Base-by-base conservation (phyloP, 2,329 filamentous ascomycete genomes). In the Xylogone sp. region DNA sequence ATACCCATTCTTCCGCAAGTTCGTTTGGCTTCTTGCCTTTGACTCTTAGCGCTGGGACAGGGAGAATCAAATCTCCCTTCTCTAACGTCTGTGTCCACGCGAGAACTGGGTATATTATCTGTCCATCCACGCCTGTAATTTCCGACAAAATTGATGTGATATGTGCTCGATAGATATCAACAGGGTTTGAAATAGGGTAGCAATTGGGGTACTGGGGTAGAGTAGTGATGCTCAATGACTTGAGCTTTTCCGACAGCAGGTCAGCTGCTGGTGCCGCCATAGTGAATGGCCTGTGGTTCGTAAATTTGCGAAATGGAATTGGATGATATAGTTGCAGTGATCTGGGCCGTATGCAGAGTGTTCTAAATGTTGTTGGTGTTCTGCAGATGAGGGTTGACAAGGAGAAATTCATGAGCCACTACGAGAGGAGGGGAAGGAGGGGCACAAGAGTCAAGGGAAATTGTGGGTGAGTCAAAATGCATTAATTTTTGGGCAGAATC, bases 11-110 rank as follows among this genome's bases (percentile, higher is more conserved):
- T 56, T 73, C 68, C 12, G 79, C 83, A 48, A 87, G 71, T 59
- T 80, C 81, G 54, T 76, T 73, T 10, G 84, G 83, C 66, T 87
- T 87, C 68, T 77, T 77, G 57, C 84, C 84, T 71, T 87, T 93
- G 63, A 93, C 71, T 55, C 90, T 79, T 56, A 96, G 78, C n/a
- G 89, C 87, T 16, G 90, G 88, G 8, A 90, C 83, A 8, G 90
- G 85, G 45, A 96, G 71, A 49, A 88, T 81, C 60, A 95, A 72
- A 70, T 96, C 90, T 45, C 90, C 90, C 74, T 92, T 90, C 58
- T 94, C 90, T 20, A 91, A 76, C 34, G 85, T 82, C 56, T 82
- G 76, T 4, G 90, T 93, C 88, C 88, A 93, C 72, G 87, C 81
- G 42, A 96, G 74, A 34, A 83, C 83, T 21, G 83, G 82, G 71